Evolutionary conservation across 371 early-diverging fungal species (phyloP).

Genomic region (Mucor saturninus): DNA sequence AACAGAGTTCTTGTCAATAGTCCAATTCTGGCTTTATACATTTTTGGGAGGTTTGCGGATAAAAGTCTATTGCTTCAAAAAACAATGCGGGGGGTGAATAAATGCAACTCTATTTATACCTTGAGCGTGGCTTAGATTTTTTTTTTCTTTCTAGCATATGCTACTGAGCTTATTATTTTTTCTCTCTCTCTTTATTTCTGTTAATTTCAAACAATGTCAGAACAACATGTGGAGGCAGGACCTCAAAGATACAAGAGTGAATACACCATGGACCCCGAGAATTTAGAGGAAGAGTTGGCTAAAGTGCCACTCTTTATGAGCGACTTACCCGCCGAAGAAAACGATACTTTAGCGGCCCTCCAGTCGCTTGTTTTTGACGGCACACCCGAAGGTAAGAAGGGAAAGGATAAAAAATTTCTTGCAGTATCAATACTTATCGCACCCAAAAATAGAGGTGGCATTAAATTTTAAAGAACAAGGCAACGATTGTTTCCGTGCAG

Average conservation of each 20-base stretch:
- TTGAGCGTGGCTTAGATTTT: conserved; percentile 7
- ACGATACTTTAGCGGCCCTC: conserved; percentile 81
- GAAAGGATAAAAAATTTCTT: neutral
- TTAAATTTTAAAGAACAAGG: conserved; percentile 95
- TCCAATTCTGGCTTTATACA: conserved; percentile 15
- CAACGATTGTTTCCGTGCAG: conserved; percentile 87
- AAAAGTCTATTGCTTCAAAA: neutral
- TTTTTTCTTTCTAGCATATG: neutral
- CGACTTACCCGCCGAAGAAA: conserved; percentile 76
- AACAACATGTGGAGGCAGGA: conserved; percentile 19
- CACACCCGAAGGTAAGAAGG: conserved; percentile 83
- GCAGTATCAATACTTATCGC: too few species aligned
- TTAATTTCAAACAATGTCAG: neutral
- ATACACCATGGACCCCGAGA: conserved; percentile 51
- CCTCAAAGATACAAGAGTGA: conserved; percentile 35
- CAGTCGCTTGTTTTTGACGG: conserved; percentile 92
- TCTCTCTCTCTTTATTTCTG: neutral
- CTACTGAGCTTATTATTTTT: neutral
- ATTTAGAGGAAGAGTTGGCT: conserved; percentile 66
- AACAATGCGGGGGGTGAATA: neutral
- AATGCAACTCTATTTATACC: neutral
- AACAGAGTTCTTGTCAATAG: neutral
- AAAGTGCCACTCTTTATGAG: conserved; percentile 94
- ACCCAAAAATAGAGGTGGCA: conserved; percentile 74
- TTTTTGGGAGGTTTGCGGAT: neutral